phyloP scores from a whole-genome alignment of 106 monocot genomes.

The Agapanthus africanus region DNA sequence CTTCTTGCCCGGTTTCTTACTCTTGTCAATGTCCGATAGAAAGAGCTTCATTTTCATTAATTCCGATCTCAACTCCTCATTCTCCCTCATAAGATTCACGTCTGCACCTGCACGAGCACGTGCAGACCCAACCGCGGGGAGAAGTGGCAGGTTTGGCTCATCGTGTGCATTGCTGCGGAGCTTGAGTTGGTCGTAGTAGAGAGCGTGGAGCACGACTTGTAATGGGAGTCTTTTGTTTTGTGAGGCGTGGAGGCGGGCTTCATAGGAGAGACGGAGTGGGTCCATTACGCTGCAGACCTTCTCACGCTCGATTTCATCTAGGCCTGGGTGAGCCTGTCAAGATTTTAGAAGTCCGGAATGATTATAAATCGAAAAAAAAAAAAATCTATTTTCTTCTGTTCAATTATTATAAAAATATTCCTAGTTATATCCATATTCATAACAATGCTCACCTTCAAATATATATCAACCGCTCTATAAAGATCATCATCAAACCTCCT shows the following conservation, averaged over 20 bases:
- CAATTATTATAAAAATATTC: too few species aligned
- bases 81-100: slow-evolving; percentile 53
- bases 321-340: slow-evolving; percentile 52
- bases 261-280: slow-evolving; percentile 75
- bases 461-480: slow-evolving; percentile 86
- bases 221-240: slow-evolving; percentile 95
- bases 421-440: not conserved
- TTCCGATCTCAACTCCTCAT: slow-evolving; percentile 63
- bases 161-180: slow-evolving; percentile 35
- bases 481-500: slow-evolving; percentile 65
- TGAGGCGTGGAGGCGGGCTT: slow-evolving; percentile 77
- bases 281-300: slow-evolving; percentile 93
- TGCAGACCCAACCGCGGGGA: not conserved
- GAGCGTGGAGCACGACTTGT: slow-evolving; percentile 63
- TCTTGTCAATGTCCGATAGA: slow-evolving; percentile 45
- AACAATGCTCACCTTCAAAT: slow-evolving; percentile 42
- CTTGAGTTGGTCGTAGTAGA: slow-evolving; percentile 89
- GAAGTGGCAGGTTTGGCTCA: not conserved
- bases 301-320: slow-evolving; percentile 85
- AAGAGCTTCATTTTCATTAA: slow-evolving; percentile 61
- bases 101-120: slow-evolving; percentile 21
- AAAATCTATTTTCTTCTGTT: too few species aligned
- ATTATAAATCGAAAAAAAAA: too few species aligned
- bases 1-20: slow-evolving; percentile 31
- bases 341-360: too few species aligned